Base-by-base conservation (phyloP, 1,284 basidiomycete genomes). In the Heimioporus retisporus region DNA sequence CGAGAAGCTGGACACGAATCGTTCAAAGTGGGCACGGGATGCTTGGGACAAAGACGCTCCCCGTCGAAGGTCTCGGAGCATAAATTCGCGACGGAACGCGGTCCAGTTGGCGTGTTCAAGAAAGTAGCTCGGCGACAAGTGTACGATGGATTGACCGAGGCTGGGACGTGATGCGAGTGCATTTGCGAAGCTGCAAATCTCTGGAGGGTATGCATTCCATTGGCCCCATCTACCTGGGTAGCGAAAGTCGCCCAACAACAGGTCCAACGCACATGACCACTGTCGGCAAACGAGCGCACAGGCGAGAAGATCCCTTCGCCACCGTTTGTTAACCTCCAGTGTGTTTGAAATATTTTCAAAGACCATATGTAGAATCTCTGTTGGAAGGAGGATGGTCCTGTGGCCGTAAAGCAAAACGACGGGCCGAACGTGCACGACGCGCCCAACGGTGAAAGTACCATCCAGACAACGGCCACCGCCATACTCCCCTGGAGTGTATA, bases 231-330 rank as follows among this genome's bases (percentile, higher is more conserved):
- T 15, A 13, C 16, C 58, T 19, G 59, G 59, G 48, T 23, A 54
- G 48, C 42, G 50, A 44, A 59, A 63, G 23, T 63, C 62, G 28
- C 23, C 21, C 35, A 58, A 28, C 55, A 48, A 23, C 16, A 65
- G 23, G 50, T 28, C 35, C 11, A 65, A 50, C 16, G 63, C 50
- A 31, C 48, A 56, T 25, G 19, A 25, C 63, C 63, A 65, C n/a
- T 51, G 54, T 48, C 43, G 55, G 54, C 64, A 65, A 16, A 65
- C 55, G n/a, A 56, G 60, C n/a, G 44, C 61, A 11, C 46, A 57
- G 11, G 48, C 40, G 7, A 65, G 42, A 8, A 65, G 48, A 35
- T 65, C 60, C 55, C n/a, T 65, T 43, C 54, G 23, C 60, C 61
- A 65, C 46, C 60, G 21, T 44, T 35, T 50, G 48, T 58, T 54